Percentiles rank a stretch among this genome's conserved stretches.
Conservation (phyloP, 169 alveolate genomes). For the Pseudocohnilembus persalinus region DNA sequence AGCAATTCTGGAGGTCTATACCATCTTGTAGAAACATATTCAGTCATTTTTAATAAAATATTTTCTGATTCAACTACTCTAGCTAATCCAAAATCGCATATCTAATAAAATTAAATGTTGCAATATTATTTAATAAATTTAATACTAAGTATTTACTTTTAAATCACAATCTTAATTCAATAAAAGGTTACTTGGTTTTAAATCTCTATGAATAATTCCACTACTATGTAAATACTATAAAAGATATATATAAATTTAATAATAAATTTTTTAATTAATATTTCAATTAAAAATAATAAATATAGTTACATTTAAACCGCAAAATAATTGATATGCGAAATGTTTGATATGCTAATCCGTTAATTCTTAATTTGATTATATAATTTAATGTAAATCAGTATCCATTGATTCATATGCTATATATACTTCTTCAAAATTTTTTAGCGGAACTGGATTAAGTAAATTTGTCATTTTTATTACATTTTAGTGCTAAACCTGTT, state of each 20-base stretch:
- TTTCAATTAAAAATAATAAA: not conserved
- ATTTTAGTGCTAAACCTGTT: slow-evolving; percentile 38
- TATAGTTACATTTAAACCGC: slow-evolving; percentile 45
- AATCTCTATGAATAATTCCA: slow-evolving; percentile 62
- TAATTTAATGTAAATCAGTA: slow-evolving; percentile 55
- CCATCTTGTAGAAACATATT: slow-evolving; percentile 83
- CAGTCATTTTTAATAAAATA: no score
- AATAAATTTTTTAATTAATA: no score
- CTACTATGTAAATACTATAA: slow-evolving; percentile 54
- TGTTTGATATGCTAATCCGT: slow-evolving; percentile 50
- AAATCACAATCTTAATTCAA: slow-evolving; percentile 64
- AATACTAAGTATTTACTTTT: slow-evolving; percentile 22
- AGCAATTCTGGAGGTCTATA: slow-evolving; percentile 72
- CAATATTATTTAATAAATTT: no score
- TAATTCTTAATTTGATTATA: slow-evolving; percentile 24
- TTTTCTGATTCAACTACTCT: no score
- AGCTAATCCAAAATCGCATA: slow-evolving; percentile 78
- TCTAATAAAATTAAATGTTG: slow-evolving; percentile 13
- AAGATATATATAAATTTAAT: no score
- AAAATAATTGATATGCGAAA: slow-evolving; percentile 48
- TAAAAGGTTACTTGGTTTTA: slow-evolving; percentile 67
- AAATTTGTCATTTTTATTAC: slow-evolving; percentile 11
- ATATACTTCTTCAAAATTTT: slow-evolving; percentile 48
- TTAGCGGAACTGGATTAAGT: slow-evolving; percentile 9
- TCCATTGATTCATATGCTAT: slow-evolving; percentile 58